A percentile compares a stretch with the other conserved stretches of the same genome.
These are phyloP conservation scores for Lotmaria passim DNA, from an alignment of 208 protist genomes.

Conservation along the genomic window DNA sequence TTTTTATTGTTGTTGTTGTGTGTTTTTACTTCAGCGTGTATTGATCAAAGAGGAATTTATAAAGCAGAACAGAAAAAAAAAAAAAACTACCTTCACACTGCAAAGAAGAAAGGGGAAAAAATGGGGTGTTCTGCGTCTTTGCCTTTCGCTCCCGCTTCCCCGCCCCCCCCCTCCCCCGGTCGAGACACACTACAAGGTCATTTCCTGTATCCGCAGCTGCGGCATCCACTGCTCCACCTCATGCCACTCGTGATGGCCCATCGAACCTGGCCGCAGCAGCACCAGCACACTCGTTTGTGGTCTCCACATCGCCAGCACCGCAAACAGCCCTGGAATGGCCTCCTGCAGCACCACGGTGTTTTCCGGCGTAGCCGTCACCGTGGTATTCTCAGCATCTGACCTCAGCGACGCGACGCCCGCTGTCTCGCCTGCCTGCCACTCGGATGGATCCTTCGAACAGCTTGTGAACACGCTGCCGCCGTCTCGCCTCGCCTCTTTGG, in stretches of 20 bases:
- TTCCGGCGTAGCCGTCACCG: neutral
- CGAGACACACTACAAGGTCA: too few species aligned
- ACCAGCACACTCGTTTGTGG: constrained; percentile 5
- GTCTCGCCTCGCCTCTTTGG: neutral
- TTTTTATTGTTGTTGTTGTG: too few species aligned
- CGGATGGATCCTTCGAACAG: too few species aligned
- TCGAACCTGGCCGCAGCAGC: constrained; percentile 11
- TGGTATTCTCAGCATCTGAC: neutral
- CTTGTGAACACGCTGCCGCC: too few species aligned
- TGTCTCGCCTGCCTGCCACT: too few species aligned
- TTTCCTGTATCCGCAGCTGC: constrained; percentile 15
- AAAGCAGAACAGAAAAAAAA: too few species aligned
- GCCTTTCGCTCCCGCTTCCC: neutral
- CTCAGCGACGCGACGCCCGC: too few species aligned
- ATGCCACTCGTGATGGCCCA: neutral
- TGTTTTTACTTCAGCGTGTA: too few species aligned
- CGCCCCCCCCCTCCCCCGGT: too few species aligned
- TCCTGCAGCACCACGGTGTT: constrained; percentile 13
- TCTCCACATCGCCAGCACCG: constrained; percentile 6
- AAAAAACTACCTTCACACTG: too few species aligned
- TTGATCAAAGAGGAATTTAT: too few species aligned
- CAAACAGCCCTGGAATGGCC: constrained; percentile 17
- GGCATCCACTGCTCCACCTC: constrained; percentile 17
- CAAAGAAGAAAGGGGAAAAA: too few species aligned
- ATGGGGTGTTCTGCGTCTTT: neutral